phyloP scores from a whole-genome alignment of 148 eudicot species.

The Rheum nobile region DNA sequence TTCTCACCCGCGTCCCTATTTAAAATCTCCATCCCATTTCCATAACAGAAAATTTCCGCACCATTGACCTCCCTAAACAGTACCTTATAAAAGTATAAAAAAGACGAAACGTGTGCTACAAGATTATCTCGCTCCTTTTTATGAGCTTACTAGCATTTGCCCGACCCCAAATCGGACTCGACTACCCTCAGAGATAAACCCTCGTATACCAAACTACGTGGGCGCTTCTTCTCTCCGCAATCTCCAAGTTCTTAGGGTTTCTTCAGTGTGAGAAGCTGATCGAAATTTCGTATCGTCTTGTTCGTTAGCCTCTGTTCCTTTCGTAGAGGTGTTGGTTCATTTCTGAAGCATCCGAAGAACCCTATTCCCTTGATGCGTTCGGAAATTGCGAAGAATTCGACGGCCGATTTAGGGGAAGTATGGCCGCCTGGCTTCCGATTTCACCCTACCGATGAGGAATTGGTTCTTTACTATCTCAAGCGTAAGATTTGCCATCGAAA shows the following conservation, averaged over 20 bases:
- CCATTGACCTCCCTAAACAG: too few species aligned
- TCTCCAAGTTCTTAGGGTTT: background rate
- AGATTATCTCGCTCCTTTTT: too few species aligned
- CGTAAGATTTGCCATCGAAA: conserved; percentile 51
- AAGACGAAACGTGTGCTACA: too few species aligned
- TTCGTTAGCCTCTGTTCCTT: background rate
- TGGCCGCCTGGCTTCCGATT: conserved; percentile 90
- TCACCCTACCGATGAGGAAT: conserved; percentile 83
- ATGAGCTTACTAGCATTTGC: too few species aligned
- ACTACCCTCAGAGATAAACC: too few species aligned
- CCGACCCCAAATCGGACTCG: too few species aligned
- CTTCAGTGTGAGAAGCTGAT: background rate
- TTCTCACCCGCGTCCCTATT: too few species aligned
- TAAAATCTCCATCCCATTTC: too few species aligned
- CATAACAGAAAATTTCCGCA: too few species aligned
- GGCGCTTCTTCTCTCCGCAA: background rate
- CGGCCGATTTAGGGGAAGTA: conserved; percentile 4
- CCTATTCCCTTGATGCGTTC: background rate
- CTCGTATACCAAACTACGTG: too few species aligned
- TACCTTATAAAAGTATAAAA: too few species aligned
- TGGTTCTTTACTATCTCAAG: conserved; percentile 67
- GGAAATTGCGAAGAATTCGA: conserved; percentile 11
- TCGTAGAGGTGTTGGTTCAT: background rate
- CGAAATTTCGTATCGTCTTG: background rate
- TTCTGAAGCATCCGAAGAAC: background rate